These are phyloP conservation scores for Erythrobasidium hasegawianum DNA, from an alignment of 1,284 basidiomycete genomes.

Conservation along the genomic window DNA sequence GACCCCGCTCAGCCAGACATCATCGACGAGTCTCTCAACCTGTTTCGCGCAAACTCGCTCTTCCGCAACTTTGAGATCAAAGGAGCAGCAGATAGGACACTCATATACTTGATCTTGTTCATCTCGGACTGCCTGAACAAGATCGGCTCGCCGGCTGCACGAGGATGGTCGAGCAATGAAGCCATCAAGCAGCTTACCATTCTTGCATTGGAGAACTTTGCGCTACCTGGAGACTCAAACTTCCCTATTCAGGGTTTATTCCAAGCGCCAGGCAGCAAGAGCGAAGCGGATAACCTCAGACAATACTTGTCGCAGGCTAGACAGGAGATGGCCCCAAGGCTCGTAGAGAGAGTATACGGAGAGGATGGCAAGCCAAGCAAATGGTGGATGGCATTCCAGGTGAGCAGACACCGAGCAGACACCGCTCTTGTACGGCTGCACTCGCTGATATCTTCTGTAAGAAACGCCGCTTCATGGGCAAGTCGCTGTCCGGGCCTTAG, in stretches of 20 bases:
- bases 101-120: constrained; percentile 97
- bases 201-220: constrained; percentile 84
- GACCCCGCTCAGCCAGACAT: constrained; percentile 80
- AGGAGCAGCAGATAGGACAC: constrained; percentile 84
- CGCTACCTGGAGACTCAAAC: constrained; percentile 91
- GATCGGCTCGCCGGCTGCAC: constrained; percentile 56
- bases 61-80: constrained; percentile 99
- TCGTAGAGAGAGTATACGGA: constrained; percentile 79
- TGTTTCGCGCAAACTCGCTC: constrained; percentile 97
- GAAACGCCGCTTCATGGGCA: constrained; percentile 91
- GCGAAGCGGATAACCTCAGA: constrained; percentile 82
- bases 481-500: constrained; percentile 46
- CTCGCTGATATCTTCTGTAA: too few species aligned
- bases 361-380: constrained; percentile 88
- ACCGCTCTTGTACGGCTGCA: too few species aligned
- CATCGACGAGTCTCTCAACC: constrained; percentile 91
- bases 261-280: constrained; percentile 67
- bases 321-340: constrained; percentile 79
- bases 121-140: constrained; percentile 95
- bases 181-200: constrained; percentile 85
- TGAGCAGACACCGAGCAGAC: too few species aligned
- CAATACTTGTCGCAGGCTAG: constrained; percentile 88
- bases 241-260: constrained; percentile 94
- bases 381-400: constrained; percentile 99
- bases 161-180: constrained; percentile 58